Percentiles rank a stretch among this genome's conserved stretches.
Evolutionary conservation across 805 yeast genomes (phyloP).

Genomic region (Metschnikowia hibisci): DNA sequence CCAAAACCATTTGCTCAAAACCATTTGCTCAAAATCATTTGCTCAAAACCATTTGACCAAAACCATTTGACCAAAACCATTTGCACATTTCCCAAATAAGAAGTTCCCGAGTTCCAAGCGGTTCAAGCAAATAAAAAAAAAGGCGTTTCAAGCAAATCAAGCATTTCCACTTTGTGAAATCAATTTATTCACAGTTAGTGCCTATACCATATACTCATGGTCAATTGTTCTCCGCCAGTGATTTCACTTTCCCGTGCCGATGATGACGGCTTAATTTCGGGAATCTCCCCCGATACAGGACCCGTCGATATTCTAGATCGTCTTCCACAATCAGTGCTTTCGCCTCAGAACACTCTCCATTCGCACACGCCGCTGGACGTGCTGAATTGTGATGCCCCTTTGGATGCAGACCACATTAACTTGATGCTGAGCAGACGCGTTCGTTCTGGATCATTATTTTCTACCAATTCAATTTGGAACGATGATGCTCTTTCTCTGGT

Average conservation of each 20-base stretch:
- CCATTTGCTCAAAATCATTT: too few relatives aligned
- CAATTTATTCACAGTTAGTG: too few relatives aligned
- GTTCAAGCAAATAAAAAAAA: too few relatives aligned
- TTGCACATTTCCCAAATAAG: too few relatives aligned
- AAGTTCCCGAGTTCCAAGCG: too few relatives aligned
- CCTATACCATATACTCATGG: slow-evolving; percentile 6
- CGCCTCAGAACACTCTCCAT: slow-evolving; percentile 10
- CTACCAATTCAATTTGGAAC: slow-evolving; percentile 56
- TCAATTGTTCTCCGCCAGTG: slow-evolving; percentile 15
- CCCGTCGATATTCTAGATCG: slow-evolving; percentile 3
- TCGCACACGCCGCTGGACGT: slow-evolving; percentile 9
- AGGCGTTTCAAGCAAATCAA: too few relatives aligned
- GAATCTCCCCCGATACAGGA: not conserved
- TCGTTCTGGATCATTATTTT: slow-evolving; percentile 54
- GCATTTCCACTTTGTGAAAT: too few relatives aligned
- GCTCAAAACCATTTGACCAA: too few relatives aligned
- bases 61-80: too few relatives aligned
- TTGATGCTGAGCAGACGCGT: slow-evolving; percentile 31
- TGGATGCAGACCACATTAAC: slow-evolving; percentile 1
- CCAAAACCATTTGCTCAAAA: too few relatives aligned
- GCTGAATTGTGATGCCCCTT: slow-evolving; percentile 5
- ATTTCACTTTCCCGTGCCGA: slow-evolving; percentile 12
- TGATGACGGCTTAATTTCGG: slow-evolving; percentile 3
- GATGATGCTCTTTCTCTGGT: slow-evolving; percentile 32
- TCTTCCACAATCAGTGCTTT: slow-evolving; percentile 4